phyloP scores from a whole-genome alignment of 2,329 filamentous ascomycete genomes.

The Ceratocystis destructans region DNA sequence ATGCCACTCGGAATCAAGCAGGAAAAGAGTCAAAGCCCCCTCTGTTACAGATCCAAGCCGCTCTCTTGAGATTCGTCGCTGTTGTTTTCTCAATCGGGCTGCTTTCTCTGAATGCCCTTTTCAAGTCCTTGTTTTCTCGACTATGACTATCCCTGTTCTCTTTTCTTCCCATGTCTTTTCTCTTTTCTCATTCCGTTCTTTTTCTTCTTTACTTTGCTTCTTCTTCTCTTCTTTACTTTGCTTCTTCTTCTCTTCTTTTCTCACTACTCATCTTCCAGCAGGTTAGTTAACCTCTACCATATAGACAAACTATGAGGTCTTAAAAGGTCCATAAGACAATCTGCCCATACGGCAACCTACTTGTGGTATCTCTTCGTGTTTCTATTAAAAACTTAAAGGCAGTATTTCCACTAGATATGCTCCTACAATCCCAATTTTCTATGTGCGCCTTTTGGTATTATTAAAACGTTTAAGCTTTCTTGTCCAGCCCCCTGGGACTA shows the following conservation, averaged over 20 bases:
- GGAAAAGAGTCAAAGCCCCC: not conserved
- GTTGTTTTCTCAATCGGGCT: not conserved
- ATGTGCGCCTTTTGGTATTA: not conserved
- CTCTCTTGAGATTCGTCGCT: not conserved
- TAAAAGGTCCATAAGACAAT: too few relatives aligned
- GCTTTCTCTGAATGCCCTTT: not conserved
- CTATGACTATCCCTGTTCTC: not conserved
- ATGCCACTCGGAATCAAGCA: not conserved
- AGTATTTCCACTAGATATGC: not conserved
- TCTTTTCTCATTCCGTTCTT: not conserved
- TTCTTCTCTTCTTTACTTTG: not conserved
- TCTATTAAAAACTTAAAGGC: not conserved
- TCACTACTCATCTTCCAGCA: not conserved
- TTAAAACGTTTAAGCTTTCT: not conserved
- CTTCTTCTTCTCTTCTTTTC: not conserved
- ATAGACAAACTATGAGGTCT: not conserved
- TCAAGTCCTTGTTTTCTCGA: not conserved
- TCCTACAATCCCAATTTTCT: constrained; percentile 3
- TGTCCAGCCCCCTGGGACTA: not conserved
- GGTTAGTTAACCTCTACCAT: not conserved
- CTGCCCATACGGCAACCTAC: too few relatives aligned
- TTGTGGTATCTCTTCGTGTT: too few relatives aligned
- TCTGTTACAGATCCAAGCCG: not conserved
- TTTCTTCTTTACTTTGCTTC: not conserved
- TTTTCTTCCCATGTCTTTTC: not conserved